Base-by-base conservation (phyloP, 257 asterid species). In the Fraxinus anomala region DNA sequence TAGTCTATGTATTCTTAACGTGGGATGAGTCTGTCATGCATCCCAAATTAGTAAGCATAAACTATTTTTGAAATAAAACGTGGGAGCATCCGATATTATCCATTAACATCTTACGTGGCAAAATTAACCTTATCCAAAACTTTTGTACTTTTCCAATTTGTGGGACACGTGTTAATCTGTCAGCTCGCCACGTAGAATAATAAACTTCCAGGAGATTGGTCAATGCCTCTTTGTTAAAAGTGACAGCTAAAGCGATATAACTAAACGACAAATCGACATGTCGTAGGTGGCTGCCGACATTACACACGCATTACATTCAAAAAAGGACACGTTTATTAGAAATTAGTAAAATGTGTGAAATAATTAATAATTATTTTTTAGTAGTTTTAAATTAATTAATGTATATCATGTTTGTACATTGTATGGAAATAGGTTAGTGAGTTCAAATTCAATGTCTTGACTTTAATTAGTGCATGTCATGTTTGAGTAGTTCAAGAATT, bases 51-150 rank as follows among this genome's bases (percentile, higher is more conserved):
- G 17, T 10, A 44, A 14, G 1, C 16, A 49, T 19, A 16, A 59
- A 59, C 9, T 59, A 59, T 59, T 19, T n/a, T 5, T 6, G 23
- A 59, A 21, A 19, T 59, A 5, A 59, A 59, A 21, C 30, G 67
- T 56, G 67, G 24, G 28, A 44, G 66, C 47, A n/a, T 63, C 26
- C 69, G 26, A 24, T 7, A 21, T 61, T 63, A 24, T 63, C 69
- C 69, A 63, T 10, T 23, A 63, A 23, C 33, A 63, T 63, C 69
- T 76, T 78, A 73, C 66, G 81, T 76, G 83, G 81, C 73, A 40
- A 39, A 75, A 19, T 47, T 23, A 56, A 42, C 70, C 85, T 76
- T 80, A 80, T 83, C 86, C 81, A 79, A 51, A 51, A 76, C 69
- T 37, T 28, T 40, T 39, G 69, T 63, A 16, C 34, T 63, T 63